Evolutionary conservation across 257 asterid genomes (phyloP), one percentile per base, ranked within the genome.

Genomic region (Forsythia suspensa): DNA sequence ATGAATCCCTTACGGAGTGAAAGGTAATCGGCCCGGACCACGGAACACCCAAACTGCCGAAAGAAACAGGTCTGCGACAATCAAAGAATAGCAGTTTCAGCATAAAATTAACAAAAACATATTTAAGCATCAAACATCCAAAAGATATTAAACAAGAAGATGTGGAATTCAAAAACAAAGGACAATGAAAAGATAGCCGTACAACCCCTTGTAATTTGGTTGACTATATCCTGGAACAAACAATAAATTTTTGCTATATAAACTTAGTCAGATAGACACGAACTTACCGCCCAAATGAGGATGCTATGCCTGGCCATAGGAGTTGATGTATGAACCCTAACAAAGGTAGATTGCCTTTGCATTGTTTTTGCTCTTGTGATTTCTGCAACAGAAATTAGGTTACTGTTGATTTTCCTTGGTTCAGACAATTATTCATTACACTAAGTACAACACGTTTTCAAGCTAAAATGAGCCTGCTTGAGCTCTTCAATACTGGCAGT

Each of bases 1-100:
- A 96, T 91, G 83, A 96, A 96, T 70, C 97, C 99, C 86, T 94
- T 94, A 77, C 99, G 98, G 41, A 96, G 98, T 46, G 97, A 89
- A 79, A 96, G 96, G 83, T 96, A 96, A 83, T 96, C 99, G 15
- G 96, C 96, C 48, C 97, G 97, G 67, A 89, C 98, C 59, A 96
- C 97, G 29, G 99, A 94, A 82, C 84, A 91, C 67, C 98, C 97
- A 80, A 96, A 96, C 85, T 96, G 99, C 74, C 98, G 91, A 80
- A 96, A 90, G 90, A 94, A 92, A 85, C 99, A 96, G 1, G 97
- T 94, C 99, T 94, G 92, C 84, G 29, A 80, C 73, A 89, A 76
- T 65, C 80, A 81, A 78, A 46, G 15, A 61, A 70, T 38, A 73
- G 71, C 29, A 52, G 71, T 0, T 71, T 59, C 41, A 11, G 37